These are phyloP conservation scores for Hymenoscyphus infarciens DNA, from an alignment of 2,329 filamentous ascomycete genomes.

Conservation along the genomic window DNA sequence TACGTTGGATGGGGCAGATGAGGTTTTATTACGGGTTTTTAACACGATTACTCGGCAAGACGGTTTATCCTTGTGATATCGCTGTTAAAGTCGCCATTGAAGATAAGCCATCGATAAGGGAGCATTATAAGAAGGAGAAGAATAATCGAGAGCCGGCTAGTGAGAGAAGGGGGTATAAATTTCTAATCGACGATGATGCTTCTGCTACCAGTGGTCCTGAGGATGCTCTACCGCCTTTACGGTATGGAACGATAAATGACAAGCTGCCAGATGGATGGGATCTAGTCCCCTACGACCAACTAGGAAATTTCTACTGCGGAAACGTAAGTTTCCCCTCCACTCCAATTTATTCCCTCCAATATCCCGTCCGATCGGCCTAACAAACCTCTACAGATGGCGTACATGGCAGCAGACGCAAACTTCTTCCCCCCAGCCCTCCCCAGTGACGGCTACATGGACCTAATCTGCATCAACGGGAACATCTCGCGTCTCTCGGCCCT, in stretches of 20 bases:
- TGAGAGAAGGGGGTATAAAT: conserved; percentile 31
- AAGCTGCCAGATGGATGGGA: conserved; percentile 76
- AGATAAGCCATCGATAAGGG: conserved; percentile 69
- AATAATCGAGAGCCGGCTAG: conserved; percentile 29
- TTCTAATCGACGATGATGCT: conserved; percentile 35
- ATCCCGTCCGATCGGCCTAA: too few relatives aligned
- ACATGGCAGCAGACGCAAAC: conserved; percentile 80
- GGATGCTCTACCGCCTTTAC: conserved; percentile 64
- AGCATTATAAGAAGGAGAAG: conserved; percentile 60
- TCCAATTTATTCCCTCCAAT: not conserved
- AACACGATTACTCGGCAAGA: conserved; percentile 70
- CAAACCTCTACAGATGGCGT: conserved; percentile 67
- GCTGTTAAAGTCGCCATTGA: conserved; percentile 79
- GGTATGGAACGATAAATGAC: conserved; percentile 77
- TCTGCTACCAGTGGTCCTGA: conserved; percentile 32
- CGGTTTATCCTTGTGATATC: conserved; percentile 83
- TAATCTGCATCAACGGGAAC: conserved; percentile 76
- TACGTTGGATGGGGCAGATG: conserved; percentile 87
- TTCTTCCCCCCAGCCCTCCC: conserved; percentile 85
- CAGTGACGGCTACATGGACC: conserved; percentile 80
- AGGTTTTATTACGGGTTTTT: conserved; percentile 85
- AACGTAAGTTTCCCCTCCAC: conserved; percentile 55
- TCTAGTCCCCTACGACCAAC: conserved; percentile 65
- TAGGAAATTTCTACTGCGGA: conserved; percentile 91
- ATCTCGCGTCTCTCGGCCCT: conserved; percentile 64